Percentiles rank a stretch among this genome's conserved stretches.
Conservation (phyloP, 768 basidiomycete genomes). For the Aureoboletus auriporus region DNA sequence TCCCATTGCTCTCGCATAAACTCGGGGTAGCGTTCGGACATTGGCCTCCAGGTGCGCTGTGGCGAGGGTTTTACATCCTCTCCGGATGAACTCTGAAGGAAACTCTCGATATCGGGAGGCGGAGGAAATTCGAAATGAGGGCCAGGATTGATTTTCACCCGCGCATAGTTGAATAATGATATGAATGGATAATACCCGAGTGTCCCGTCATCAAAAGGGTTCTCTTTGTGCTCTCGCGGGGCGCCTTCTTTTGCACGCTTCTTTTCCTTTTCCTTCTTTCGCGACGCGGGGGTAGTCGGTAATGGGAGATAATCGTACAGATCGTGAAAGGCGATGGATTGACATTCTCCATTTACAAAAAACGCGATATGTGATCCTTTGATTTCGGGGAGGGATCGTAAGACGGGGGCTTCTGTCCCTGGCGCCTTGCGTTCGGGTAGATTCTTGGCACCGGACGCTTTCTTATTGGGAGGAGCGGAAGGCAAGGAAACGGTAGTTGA, state of each 20-base stretch:
- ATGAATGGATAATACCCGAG: constrained; percentile 95
- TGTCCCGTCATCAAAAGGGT: constrained; percentile 89
- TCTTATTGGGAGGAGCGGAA: constrained; percentile 53
- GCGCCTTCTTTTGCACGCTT: constrained; percentile 62
- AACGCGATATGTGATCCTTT: constrained; percentile 75
- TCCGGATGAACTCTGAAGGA: constrained; percentile 40
- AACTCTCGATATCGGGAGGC: constrained; percentile 68
- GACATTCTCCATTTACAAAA: constrained; percentile 87
- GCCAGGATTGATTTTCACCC: constrained; percentile 82
- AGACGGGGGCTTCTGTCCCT: constrained; percentile 33
- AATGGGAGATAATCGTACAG: constrained; percentile 89
- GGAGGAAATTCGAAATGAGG: constrained; percentile 83
- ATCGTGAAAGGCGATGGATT: constrained; percentile 81
- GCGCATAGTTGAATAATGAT: constrained; percentile 88
- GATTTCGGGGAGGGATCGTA: constrained; percentile 68
- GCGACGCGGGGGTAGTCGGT: constrained; percentile 53
- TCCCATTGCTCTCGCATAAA: constrained; percentile 81
- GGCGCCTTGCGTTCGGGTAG: constrained; percentile 52
- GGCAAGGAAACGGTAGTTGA: constrained; percentile 53
- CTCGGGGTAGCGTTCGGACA: constrained; percentile 81
- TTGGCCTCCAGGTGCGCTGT: constrained; percentile 65
- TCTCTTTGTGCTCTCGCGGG: constrained; percentile 69
- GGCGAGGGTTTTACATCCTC: constrained; percentile 27
- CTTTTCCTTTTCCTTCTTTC: constrained; percentile 59
- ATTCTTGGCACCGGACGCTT: constrained; percentile 63